Evolutionary conservation across 371 early-diverging fungal species (phyloP).

Genomic region (Mucor circinelloides): DNA sequence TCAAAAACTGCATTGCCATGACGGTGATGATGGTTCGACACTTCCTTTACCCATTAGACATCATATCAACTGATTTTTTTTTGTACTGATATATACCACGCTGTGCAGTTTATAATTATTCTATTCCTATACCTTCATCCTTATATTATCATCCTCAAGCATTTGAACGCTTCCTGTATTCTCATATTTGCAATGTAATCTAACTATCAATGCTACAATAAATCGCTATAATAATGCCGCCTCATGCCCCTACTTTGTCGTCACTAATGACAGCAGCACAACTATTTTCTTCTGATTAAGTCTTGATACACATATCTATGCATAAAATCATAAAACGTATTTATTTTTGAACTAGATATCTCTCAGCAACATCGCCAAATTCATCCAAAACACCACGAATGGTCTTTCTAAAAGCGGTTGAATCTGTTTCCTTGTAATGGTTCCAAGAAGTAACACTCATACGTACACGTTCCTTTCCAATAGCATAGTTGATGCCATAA

Average conservation of each 20-base stretch:
- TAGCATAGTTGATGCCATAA: conserved; percentile 92
- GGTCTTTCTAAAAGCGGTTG: conserved; percentile 57
- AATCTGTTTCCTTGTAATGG: conserved; percentile 47
- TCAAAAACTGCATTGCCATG: conserved; percentile 24
- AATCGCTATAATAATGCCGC: too few species aligned
- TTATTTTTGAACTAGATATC: conserved; percentile 31
- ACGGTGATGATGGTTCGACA: conserved; percentile 13
- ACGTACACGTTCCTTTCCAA: conserved; percentile 78
- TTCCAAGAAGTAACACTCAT: conserved; percentile 77
- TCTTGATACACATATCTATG: not conserved
- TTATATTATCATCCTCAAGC: not conserved
- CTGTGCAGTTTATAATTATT: not conserved
- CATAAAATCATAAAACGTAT: not conserved
- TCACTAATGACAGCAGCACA: not conserved
- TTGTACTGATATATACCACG: not conserved
- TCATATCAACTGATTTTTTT: not conserved
- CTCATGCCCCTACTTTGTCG: not conserved
- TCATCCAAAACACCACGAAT: conserved; percentile 60
- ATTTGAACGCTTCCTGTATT: too few species aligned
- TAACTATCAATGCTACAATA: too few species aligned
- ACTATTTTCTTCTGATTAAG: not conserved
- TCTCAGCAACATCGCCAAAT: conserved; percentile 53
- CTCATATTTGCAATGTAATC: too few species aligned
- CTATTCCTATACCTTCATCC: not conserved
- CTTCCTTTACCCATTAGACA: not conserved